Evolutionary conservation across 495 filamentous ascomycete species (phyloP).

Genomic region (Chaetomium tenue): DNA sequence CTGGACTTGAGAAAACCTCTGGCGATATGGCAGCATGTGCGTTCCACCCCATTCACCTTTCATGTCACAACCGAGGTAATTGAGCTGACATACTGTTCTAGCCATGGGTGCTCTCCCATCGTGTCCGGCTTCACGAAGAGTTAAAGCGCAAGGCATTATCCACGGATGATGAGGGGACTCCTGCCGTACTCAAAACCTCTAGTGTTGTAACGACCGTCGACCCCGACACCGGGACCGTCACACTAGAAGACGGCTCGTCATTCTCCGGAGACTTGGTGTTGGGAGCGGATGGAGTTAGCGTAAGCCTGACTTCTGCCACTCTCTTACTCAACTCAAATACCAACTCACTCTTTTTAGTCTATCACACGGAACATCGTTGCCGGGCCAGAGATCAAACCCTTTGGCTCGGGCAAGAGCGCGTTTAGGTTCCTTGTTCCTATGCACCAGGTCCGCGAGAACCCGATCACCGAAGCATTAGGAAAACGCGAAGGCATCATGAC

Average conservation of each 20-base stretch:
- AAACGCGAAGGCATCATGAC: constrained; percentile 42
- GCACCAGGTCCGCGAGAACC: constrained; percentile 45
- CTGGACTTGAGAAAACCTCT: constrained; percentile 3
- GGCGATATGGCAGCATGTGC: constrained; percentile 9
- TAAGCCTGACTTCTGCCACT: constrained; percentile 31
- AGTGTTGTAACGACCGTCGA: constrained; percentile 44
- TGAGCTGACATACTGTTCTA: neutral
- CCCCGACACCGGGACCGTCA: constrained; percentile 42
- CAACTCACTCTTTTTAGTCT: constrained; percentile 1
- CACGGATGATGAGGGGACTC: constrained; percentile 1
- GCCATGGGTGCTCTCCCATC: constrained; percentile 18
- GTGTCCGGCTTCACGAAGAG: constrained; percentile 16
- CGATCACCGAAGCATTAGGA: constrained; percentile 41
- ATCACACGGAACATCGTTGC: constrained; percentile 21
- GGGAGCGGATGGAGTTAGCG: constrained; percentile 40
- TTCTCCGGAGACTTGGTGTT: constrained; percentile 39
- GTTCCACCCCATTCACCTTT: neutral
- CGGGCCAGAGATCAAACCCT: constrained; percentile 2
- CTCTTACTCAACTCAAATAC: constrained; percentile 14
- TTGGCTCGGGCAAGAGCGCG: constrained; percentile 49
- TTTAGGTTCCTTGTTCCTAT: constrained; percentile 58
- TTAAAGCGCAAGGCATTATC: constrained; percentile 7
- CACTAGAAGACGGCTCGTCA: constrained; percentile 40
- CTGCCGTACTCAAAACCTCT: constrained; percentile 15
- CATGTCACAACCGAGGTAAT: too few species aligned